phyloP scores from a whole-genome alignment of 495 filamentous ascomycete species.

The Talaromyces wortmannii region DNA sequence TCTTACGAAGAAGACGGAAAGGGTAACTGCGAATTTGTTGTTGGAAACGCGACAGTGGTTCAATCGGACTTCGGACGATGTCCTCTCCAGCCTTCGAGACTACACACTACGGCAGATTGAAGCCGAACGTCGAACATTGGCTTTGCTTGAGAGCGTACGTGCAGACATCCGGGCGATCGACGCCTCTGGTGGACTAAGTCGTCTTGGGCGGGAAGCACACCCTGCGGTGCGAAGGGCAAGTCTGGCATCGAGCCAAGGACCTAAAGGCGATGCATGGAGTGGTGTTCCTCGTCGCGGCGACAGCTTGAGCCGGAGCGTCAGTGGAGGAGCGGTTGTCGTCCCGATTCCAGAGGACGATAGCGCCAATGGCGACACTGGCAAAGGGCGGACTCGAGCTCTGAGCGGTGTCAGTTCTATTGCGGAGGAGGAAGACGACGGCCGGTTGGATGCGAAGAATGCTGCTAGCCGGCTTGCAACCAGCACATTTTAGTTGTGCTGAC shows the following conservation, averaged over 20 bases:
- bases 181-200: constrained; percentile 76
- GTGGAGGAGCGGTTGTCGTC: constrained; percentile 53
- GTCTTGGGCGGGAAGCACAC: constrained; percentile 82
- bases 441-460: constrained; percentile 91
- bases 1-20: constrained; percentile 72
- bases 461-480: constrained; percentile 88
- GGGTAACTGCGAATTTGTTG: constrained; percentile 83
- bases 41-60: constrained; percentile 91
- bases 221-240: constrained; percentile 69
- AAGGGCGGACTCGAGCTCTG: constrained; percentile 52
- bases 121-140: constrained; percentile 84
- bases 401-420: constrained; percentile 53
- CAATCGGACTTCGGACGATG: constrained; percentile 72
- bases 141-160: constrained; percentile 83
- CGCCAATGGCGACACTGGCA: constrained; percentile 26
- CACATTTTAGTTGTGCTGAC: constrained; percentile 58
- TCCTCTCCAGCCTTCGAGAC: constrained; percentile 76
- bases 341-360: constrained; percentile 34
- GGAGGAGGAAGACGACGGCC: constrained; percentile 89
- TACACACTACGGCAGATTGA: constrained; percentile 94
- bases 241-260: constrained; percentile 79
- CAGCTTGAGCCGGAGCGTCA: constrained; percentile 68
- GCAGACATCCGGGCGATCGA: constrained; percentile 93
- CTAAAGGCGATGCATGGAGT: constrained; percentile 95
- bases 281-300: constrained; percentile 80